phyloP scores from a whole-genome alignment of 371 early-diverging fungal genomes.

The Funneliformis caledonium region DNA sequence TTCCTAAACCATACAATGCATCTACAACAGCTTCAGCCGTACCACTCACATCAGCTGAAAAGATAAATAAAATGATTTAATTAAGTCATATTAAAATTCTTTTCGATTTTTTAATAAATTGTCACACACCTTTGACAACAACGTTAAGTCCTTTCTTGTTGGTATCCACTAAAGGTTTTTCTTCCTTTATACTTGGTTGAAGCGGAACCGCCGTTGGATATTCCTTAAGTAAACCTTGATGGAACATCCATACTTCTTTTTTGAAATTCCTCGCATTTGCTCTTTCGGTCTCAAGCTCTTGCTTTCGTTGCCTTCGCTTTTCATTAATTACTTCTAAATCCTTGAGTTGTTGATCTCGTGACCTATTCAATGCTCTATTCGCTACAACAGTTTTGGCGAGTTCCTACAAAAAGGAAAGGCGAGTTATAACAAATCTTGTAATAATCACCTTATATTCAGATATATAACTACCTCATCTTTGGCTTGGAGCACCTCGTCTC shows the following conservation, averaged over 20 bases:
- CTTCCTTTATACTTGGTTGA: slow-evolving; percentile 42
- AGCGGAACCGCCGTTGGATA: slow-evolving; percentile 58
- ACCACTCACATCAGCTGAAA: slow-evolving; percentile 90
- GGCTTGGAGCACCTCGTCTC: slow-evolving; percentile 86
- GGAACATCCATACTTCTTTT: slow-evolving; percentile 71
- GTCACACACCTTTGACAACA: slow-evolving; percentile 58
- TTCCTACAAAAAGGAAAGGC: slow-evolving; percentile 51
- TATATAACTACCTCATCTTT: slow-evolving; percentile 57
- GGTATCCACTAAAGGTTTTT: slow-evolving; percentile 45
- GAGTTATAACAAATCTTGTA: background rate
- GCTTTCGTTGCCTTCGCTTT: slow-evolving; percentile 64
- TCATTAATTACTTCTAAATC: slow-evolving; percentile 80
- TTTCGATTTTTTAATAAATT: background rate
- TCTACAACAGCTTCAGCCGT: slow-evolving; percentile 90
- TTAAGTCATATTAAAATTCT: too few relatives aligned
- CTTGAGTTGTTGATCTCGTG: slow-evolving; percentile 65
- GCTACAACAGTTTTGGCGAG: slow-evolving; percentile 80
- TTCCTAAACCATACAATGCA: slow-evolving; percentile 76
- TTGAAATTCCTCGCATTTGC: slow-evolving; percentile 60
- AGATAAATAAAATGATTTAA: background rate
- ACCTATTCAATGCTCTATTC: slow-evolving; percentile 65
- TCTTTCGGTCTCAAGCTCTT: slow-evolving; percentile 67
- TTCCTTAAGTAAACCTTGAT: slow-evolving; percentile 64
- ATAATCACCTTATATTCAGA: background rate
- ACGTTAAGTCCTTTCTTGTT: slow-evolving; percentile 41